Conservation (phyloP, 1,139 yeast species). For the Nakaseomyces bracarensis region DNA sequence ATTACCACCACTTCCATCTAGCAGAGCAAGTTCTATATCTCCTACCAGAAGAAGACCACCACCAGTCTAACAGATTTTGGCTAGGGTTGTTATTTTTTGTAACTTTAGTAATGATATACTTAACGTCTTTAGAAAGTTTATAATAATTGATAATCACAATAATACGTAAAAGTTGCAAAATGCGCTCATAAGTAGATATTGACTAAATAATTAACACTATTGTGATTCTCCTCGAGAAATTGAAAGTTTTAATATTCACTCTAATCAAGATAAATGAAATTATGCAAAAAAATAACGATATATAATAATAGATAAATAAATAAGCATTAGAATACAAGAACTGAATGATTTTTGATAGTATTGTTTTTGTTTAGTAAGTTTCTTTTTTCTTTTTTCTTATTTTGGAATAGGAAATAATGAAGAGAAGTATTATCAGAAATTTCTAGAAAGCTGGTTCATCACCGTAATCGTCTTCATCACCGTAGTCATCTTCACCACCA, state of each 20-base stretch:
- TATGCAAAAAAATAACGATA: background rate
- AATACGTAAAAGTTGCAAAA: no score
- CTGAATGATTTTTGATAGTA: background rate
- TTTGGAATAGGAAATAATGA: background rate
- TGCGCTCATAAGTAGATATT: no score
- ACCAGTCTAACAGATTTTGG: slow-evolving; percentile 14
- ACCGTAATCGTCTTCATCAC: slow-evolving; percentile 45
- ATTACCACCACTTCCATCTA: slow-evolving; percentile 22
- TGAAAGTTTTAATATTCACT: no score
- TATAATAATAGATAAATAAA: background rate
- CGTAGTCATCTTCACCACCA: slow-evolving; percentile 48
- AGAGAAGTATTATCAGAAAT: background rate
- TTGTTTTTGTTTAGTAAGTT: background rate
- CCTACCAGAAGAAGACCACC: slow-evolving; percentile 25
- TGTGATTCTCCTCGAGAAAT: no score
- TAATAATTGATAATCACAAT: background rate
- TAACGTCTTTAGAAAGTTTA: no score
- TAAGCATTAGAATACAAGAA: background rate
- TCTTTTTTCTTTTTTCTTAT: background rate
- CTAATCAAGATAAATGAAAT: no score
- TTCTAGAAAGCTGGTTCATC: slow-evolving; percentile 60
- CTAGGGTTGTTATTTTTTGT: slow-evolving; percentile 3
- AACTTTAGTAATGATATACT: background rate
- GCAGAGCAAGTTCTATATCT: slow-evolving; percentile 17
- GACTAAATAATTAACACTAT: no score